These are phyloP conservation scores for Hypoxylon perforatum DNA, from an alignment of 495 filamentous ascomycete species.

Conservation along the genomic window DNA sequence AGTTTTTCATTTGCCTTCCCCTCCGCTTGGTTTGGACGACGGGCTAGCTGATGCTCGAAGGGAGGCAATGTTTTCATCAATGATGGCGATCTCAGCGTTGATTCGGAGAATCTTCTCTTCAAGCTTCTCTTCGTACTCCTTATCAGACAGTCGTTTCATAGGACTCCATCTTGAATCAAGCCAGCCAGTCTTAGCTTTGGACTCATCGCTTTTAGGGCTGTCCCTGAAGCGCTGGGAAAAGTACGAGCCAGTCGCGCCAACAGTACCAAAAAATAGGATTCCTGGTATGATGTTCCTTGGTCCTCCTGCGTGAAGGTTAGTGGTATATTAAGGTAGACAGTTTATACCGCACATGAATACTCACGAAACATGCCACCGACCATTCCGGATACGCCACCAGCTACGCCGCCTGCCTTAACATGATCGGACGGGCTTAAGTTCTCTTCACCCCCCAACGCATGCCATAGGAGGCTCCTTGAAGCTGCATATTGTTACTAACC, in stretches of 20 bases:
- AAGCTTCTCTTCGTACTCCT: constrained; percentile 81
- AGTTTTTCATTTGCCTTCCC: background rate
- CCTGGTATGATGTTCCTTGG: constrained; percentile 57
- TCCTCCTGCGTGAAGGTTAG: constrained; percentile 50
- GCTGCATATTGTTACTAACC: constrained; percentile 43
- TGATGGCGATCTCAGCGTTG: constrained; percentile 84
- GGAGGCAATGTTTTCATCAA: constrained; percentile 83
- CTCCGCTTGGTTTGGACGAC: constrained; percentile 6
- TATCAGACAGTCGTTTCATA: constrained; percentile 76
- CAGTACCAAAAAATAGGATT: constrained; percentile 48
- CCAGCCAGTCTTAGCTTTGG: constrained; percentile 43
- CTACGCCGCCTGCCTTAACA: constrained; percentile 71
- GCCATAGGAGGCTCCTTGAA: constrained; percentile 49
- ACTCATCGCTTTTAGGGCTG: background rate
- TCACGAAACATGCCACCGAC: constrained; percentile 73
- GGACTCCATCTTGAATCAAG: constrained; percentile 82
- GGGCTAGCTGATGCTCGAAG: constrained; percentile 52
- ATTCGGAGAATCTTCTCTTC: constrained; percentile 80
- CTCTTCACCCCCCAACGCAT: constrained; percentile 55
- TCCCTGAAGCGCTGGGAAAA: constrained; percentile 17
- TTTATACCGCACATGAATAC: constrained; percentile 37
- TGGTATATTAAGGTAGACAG: background rate
- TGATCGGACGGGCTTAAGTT: constrained; percentile 64
- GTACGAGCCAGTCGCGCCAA: constrained; percentile 29
- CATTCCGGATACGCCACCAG: constrained; percentile 76